Conservation (phyloP, 306 rosid species). For the Inga oerstediana region DNA sequence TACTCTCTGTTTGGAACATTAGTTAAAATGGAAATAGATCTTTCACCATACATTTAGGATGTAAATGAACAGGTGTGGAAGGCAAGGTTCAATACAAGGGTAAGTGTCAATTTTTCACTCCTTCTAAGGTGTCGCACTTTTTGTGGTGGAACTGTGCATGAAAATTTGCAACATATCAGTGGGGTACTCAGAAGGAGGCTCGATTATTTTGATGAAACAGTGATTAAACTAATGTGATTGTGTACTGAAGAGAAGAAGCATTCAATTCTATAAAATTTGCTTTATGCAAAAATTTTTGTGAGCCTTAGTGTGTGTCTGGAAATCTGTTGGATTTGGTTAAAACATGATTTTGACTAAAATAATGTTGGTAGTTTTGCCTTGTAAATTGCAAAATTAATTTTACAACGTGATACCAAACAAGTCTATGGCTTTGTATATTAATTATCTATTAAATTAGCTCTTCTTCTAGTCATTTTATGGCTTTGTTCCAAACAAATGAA, state of each 20-base stretch:
- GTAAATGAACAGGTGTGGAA: neutral
- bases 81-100: neutral
- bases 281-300: neutral
- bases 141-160: neutral
- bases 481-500: neutral
- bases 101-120: neutral
- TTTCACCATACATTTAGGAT: neutral
- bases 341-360: neutral
- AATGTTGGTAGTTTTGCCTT: neutral
- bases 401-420: neutral
- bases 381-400: neutral
- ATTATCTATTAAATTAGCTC: neutral
- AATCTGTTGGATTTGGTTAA: neutral
- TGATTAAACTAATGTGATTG: neutral
- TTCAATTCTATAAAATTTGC: neutral
- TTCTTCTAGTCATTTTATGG: neutral
- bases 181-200: neutral
- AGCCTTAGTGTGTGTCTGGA: neutral
- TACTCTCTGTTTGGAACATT: neutral
- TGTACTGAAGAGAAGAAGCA: neutral
- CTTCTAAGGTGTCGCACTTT: neutral
- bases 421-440: neutral
- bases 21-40: neutral
- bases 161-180: neutral
- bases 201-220: neutral